Conservation (phyloP, 2,329 filamentous ascomycete species). For the Verticillium alfalfae region DNA sequence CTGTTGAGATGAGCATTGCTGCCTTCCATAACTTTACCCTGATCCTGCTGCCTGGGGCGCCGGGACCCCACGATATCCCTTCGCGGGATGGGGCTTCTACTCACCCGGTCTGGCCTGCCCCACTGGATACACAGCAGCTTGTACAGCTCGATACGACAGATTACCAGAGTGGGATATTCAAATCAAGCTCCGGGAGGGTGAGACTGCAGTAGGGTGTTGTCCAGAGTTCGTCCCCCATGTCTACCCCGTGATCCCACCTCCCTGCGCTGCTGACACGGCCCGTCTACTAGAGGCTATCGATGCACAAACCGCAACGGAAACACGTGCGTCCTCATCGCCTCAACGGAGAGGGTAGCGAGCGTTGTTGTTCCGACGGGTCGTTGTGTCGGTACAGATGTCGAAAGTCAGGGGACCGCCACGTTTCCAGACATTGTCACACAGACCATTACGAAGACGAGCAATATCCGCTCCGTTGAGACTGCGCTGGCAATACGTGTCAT, state of each 20-base stretch:
- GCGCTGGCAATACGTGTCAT: constrained; percentile 3
- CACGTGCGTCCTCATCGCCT: constrained; percentile 6
- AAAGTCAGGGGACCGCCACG: background rate
- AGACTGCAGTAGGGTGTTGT: constrained; percentile 26
- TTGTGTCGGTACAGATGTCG: background rate
- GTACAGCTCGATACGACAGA: constrained; percentile 18
- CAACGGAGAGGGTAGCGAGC: background rate
- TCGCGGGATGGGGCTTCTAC: constrained; percentile 27
- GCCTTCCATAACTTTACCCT: too few species aligned
- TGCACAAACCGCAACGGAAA: constrained; percentile 7
- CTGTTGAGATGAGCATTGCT: too few species aligned
- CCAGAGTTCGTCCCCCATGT: constrained; percentile 16
- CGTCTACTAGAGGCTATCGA: background rate
- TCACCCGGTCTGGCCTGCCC: constrained; percentile 26
- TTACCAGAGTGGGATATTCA: constrained; percentile 18
- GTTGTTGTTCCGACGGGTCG: background rate
- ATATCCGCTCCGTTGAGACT: background rate
- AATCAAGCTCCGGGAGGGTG: constrained; percentile 16
- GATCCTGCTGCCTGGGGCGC: background rate
- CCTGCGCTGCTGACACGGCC: background rate
- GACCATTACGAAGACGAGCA: background rate
- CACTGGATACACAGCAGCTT: constrained; percentile 22
- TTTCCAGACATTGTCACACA: background rate
- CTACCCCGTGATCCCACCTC: background rate
- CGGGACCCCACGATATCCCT: constrained; percentile 7